Conservation (phyloP, 495 filamentous ascomycete genomes). For the Aspergillus heteromorphus region DNA sequence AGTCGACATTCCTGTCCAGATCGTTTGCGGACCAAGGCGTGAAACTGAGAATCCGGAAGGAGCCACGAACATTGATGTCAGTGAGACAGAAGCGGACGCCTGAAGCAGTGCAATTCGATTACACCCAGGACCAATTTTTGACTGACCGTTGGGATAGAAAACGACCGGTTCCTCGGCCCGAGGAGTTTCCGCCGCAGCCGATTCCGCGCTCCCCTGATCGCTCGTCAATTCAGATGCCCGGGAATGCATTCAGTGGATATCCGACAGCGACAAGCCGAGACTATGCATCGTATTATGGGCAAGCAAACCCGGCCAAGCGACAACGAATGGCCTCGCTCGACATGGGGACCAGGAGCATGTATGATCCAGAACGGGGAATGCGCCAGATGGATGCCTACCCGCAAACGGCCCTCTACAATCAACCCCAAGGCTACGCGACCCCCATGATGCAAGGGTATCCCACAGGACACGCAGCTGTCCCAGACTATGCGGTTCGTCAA, state of each 20-base stretch:
- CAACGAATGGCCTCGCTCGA: constrained; percentile 40
- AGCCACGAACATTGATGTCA: constrained; percentile 58
- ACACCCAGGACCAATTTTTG: background rate
- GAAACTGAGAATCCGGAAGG: constrained; percentile 81
- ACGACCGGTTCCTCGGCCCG: constrained; percentile 33
- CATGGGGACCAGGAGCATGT: constrained; percentile 34
- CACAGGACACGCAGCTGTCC: constrained; percentile 33
- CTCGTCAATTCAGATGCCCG: constrained; percentile 35
- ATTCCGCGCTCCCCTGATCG: constrained; percentile 40
- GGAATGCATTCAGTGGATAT: constrained; percentile 30
- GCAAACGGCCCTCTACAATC: constrained; percentile 37
- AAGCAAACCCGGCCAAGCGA: constrained; percentile 30
- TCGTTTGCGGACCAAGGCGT: constrained; percentile 96
- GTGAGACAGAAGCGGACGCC: constrained; percentile 11
- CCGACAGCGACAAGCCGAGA: constrained; percentile 29
- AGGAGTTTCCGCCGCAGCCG: constrained; percentile 33
- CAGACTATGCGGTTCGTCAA: constrained; percentile 41
- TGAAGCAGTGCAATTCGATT: background rate
- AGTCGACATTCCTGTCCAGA: constrained; percentile 87
- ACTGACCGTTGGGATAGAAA: constrained; percentile 29
- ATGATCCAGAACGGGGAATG: constrained; percentile 37
- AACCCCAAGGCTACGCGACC: constrained; percentile 33
- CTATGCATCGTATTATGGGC: constrained; percentile 30
- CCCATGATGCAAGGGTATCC: constrained; percentile 35
- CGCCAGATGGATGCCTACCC: constrained; percentile 39